Evolutionary conservation across 495 filamentous ascomycete genomes (phyloP).

Genomic region (Penicillium coprophilum): DNA sequence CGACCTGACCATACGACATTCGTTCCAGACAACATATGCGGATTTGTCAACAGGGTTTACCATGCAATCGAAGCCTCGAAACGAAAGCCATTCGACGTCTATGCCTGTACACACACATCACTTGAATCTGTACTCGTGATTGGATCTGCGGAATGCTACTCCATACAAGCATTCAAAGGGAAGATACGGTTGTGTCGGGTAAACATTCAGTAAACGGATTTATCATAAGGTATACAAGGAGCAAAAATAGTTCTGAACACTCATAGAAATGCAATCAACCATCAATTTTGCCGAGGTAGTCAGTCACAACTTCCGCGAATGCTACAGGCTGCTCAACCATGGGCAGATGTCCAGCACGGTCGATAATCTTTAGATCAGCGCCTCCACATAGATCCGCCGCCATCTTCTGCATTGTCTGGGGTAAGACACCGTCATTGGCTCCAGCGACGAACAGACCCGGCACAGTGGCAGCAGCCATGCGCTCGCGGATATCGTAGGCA

Average conservation of each 20-base stretch:
- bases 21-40: background rate
- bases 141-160: background rate
- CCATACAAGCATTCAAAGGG: background rate
- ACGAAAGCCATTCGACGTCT: background rate
- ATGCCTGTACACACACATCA: background rate
- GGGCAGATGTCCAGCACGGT: conserved; percentile 72
- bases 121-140: background rate
- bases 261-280: conserved; percentile 15
- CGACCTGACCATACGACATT: too few species aligned
- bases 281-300: conserved; percentile 47
- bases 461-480: conserved; percentile 58
- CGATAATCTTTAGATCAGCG: conserved; percentile 59
- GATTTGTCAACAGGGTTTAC: background rate
- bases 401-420: conserved; percentile 75
- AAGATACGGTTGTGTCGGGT: background rate
- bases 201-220: background rate
- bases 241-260: background rate
- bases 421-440: conserved; percentile 69
- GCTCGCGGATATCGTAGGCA: conserved; percentile 67
- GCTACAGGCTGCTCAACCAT: conserved; percentile 74
- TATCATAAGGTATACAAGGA: background rate
- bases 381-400: conserved; percentile 53
- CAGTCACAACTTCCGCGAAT: conserved; percentile 61
- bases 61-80: background rate
- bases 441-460: conserved; percentile 68